These are phyloP conservation scores for Saccharomyces uvarum DNA, from an alignment of 1,139 yeast species.

Conservation along the genomic window DNA sequence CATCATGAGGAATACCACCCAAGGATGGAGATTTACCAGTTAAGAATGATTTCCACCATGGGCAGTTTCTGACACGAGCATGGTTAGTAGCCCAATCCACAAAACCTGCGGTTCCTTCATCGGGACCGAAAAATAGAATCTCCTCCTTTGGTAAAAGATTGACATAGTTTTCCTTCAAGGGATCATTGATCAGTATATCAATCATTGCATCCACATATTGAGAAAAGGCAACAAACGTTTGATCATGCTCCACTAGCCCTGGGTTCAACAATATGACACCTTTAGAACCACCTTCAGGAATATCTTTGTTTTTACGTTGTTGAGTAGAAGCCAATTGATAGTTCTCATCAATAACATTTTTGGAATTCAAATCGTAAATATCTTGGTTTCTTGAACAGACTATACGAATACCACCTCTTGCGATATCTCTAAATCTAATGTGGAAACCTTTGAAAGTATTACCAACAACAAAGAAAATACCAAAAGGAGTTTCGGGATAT, in stretches of 20 bases:
- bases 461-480: slow-evolving; percentile 93
- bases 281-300: slow-evolving; percentile 98
- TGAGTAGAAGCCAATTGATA: slow-evolving; percentile 94
- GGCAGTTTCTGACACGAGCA: slow-evolving; percentile 88
- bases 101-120: slow-evolving; percentile 92
- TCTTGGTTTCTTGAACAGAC: slow-evolving; percentile 83
- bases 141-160: slow-evolving; percentile 80
- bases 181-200: slow-evolving; percentile 73
- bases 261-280: slow-evolving; percentile 88
- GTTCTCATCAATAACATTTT: slow-evolving; percentile 91
- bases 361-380: slow-evolving; percentile 76
- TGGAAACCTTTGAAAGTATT: slow-evolving; percentile 97
- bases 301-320: slow-evolving; percentile 94
- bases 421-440: slow-evolving; percentile 91
- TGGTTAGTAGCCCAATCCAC: slow-evolving; percentile 99
- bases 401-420: slow-evolving; percentile 96
- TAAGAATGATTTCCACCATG: slow-evolving; percentile 98
- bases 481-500: slow-evolving; percentile 87
- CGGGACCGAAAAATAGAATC: slow-evolving; percentile 94
- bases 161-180: slow-evolving; percentile 76
- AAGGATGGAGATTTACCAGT: slow-evolving; percentile 88
- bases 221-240: slow-evolving; percentile 79
- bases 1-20: slow-evolving; percentile 98
- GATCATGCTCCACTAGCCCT: slow-evolving; percentile 65
- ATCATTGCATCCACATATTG: slow-evolving; percentile 88